A percentile compares a stretch with the other conserved stretches of the same genome.
Evolutionary conservation across 768 basidiomycete species (phyloP).

Genomic region (Xanthoconium purpureum): DNA sequence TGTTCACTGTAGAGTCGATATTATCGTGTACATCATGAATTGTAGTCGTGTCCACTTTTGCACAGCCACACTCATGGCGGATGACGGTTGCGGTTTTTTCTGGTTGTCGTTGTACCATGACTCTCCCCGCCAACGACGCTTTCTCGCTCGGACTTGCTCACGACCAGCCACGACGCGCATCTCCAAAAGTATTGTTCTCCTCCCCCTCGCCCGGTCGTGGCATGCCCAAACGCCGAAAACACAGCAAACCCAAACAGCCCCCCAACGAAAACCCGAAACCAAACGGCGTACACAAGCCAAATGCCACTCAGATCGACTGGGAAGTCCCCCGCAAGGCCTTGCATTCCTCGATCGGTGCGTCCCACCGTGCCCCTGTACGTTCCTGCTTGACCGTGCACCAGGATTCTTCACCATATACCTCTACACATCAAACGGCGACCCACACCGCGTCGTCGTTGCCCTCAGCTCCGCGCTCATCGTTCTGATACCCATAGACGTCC

Average conservation of each 20-base stretch:
- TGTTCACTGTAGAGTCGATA: conserved; percentile 37
- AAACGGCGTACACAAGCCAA: conserved; percentile 9
- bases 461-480: conserved; percentile 66
- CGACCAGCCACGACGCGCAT: conserved; percentile 38
- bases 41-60: no score
- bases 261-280: no score
- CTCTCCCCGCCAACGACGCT: conserved; percentile 35
- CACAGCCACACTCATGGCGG: background rate
- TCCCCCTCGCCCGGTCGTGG: conserved; percentile 22
- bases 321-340: conserved; percentile 87
- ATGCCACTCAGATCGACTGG: conserved; percentile 66
- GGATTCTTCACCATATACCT: conserved; percentile 66
- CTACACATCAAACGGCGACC: conserved; percentile 47
- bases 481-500: conserved; percentile 69
- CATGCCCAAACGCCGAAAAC: conserved; percentile 38
- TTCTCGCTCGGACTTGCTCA: conserved; percentile 36
- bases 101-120: conserved; percentile 26
- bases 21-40: background rate
- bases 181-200: conserved; percentile 43
- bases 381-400: conserved; percentile 24
- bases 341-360: conserved; percentile 85
- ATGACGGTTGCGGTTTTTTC: background rate
- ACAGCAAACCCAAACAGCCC: no score
- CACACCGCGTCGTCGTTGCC: conserved; percentile 52
- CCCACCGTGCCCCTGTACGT: background rate